Conservation (phyloP, 441 rosid genomes). For the Croton setiger region DNA sequence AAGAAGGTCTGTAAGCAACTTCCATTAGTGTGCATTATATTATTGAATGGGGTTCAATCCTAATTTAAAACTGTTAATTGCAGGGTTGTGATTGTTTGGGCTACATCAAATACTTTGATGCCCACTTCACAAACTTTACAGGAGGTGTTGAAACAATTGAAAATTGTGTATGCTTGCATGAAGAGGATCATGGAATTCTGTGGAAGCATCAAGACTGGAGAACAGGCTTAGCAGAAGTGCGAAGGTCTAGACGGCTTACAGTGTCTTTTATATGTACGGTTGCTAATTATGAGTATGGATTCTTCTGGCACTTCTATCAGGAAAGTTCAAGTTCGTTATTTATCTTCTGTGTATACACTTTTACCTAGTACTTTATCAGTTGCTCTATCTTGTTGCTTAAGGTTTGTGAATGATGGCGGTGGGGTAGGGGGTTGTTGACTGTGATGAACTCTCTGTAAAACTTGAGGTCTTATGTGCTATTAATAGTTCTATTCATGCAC, state of each 20-base stretch:
- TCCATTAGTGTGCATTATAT: constrained; percentile 10
- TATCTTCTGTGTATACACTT: neutral
- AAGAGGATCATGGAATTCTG: constrained; percentile 87
- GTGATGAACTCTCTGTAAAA: neutral
- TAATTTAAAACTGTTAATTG: constrained; percentile 11
- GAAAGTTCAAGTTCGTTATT: constrained; percentile 32
- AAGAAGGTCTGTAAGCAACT: constrained; percentile 53
- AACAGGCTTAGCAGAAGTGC: constrained; percentile 89
- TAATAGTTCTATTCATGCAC: neutral
- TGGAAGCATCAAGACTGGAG: constrained; percentile 99
- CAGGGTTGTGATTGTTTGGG: constrained; percentile 96
- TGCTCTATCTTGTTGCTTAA: neutral
- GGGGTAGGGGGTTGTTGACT: neutral
- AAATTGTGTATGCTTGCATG: constrained; percentile 88
- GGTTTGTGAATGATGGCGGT: neutral
- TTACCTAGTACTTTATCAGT: neutral
- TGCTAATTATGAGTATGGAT: constrained; percentile 90
- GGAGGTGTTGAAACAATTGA: constrained; percentile 92
- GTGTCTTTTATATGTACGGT: constrained; percentile 79
- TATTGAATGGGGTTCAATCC: neutral
- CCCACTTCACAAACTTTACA: constrained; percentile 83
- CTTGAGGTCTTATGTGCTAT: neutral
- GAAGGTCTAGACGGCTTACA: constrained; percentile 79
- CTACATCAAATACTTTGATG: constrained; percentile 80
- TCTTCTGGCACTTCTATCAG: constrained; percentile 94